These are phyloP conservation scores for Chytriomyces sp. DNA, from an alignment of 192 early-diverging fungal genomes.

Conservation along the genomic window DNA sequence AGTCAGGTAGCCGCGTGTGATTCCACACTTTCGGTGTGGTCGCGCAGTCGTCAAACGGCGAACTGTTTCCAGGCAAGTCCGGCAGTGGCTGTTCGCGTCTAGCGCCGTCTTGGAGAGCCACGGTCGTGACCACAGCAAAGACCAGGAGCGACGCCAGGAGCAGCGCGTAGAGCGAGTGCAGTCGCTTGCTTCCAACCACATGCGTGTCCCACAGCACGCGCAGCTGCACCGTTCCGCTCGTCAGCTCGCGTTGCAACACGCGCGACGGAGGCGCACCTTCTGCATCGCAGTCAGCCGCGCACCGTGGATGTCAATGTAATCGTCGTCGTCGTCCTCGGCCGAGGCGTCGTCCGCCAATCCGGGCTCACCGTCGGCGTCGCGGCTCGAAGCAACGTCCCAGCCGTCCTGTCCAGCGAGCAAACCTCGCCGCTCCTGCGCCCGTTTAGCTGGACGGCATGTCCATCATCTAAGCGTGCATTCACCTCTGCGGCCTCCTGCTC, in stretches of 20 bases:
- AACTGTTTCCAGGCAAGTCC: not conserved
- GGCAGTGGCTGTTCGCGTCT: not conserved
- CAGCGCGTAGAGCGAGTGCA: not conserved
- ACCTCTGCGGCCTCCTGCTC: no score
- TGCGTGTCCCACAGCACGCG: conserved; percentile 1
- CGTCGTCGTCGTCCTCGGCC: not conserved
- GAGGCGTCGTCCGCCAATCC: no score
- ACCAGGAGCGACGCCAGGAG: conserved; percentile 3
- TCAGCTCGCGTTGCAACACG: no score
- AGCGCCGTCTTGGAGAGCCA: not conserved
- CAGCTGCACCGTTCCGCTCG: no score
- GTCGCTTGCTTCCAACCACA: not conserved
- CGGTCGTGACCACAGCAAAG: not conserved
- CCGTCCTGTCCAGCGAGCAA: no score
- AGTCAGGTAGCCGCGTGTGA: not conserved
- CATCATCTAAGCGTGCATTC: no score
- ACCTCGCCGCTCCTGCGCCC: no score
- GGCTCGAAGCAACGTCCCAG: no score
- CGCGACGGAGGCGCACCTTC: conserved; percentile 7
- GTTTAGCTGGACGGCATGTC: no score
- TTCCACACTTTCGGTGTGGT: not conserved
- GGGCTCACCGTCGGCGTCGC: no score
- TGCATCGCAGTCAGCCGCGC: not conserved
- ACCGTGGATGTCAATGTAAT: not conserved
- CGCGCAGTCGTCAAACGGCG: not conserved